Evolutionary conservation across 75 land plant genomes (phyloP).

Genomic region (Pinus tabuliformis): DNA sequence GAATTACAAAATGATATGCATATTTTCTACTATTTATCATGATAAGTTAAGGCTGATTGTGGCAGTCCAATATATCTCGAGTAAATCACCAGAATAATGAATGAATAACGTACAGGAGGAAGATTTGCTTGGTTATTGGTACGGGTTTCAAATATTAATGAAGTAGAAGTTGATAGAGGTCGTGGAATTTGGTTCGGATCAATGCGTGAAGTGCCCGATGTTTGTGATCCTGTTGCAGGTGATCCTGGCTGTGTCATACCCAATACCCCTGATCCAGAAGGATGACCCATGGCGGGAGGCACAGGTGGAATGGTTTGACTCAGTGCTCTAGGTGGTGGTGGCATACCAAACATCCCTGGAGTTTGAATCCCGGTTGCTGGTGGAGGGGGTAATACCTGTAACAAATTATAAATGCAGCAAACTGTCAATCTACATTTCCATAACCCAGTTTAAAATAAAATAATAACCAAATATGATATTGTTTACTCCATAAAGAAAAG

Average conservation of each 20-base stretch:
- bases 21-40: not conserved
- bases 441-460: not conserved
- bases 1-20: not conserved
- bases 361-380: conserved; percentile 35
- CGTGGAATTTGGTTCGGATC: conserved; percentile 96
- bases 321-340: conserved; percentile 17
- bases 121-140: conserved; percentile 54
- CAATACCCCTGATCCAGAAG: conserved; percentile 17
- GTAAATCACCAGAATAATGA: not conserved
- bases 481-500: not conserved
- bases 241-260: conserved; percentile 57
- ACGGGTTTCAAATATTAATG: conserved; percentile 63
- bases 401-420: not conserved
- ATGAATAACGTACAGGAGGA: conserved; percentile 69
- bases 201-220: conserved; percentile 59
- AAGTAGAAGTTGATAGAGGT: conserved; percentile 56
- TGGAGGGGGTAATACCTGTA: conserved; percentile 25
- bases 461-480: no score
- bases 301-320: conserved; percentile 32
- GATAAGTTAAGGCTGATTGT: not conserved
- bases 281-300: conserved; percentile 28
- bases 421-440: not conserved
- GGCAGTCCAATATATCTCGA: not conserved
- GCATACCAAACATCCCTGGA: conserved; percentile 56
- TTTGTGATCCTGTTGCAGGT: conserved; percentile 42